These are phyloP conservation scores for Diaporthe ampelina DNA, from an alignment of 2,329 filamentous ascomycete genomes.

Conservation along the genomic window DNA sequence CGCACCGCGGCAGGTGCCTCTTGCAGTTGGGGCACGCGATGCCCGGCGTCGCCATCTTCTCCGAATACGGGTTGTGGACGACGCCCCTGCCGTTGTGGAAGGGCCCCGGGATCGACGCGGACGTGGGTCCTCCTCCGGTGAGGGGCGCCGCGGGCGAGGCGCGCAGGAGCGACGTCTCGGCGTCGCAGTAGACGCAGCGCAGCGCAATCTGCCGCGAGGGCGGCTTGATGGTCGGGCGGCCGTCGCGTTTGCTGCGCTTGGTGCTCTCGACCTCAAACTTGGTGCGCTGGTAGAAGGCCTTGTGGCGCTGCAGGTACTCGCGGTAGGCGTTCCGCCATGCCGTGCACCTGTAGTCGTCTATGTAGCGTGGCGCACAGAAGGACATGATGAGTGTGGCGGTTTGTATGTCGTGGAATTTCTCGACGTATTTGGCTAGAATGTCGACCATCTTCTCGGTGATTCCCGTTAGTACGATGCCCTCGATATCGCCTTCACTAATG, in stretches of 20 bases:
- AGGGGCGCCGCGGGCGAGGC: conserved; percentile 34
- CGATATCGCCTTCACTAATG: conserved; percentile 77
- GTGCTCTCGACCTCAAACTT: conserved; percentile 85
- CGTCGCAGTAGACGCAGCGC: conserved; percentile 82
- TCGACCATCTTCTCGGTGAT: conserved; percentile 81
- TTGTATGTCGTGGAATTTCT: conserved; percentile 83
- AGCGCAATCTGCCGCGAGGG: conserved; percentile 79
- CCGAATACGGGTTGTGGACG: conserved; percentile 68
- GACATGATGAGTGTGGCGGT: conserved; percentile 82
- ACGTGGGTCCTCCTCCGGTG: conserved; percentile 16
- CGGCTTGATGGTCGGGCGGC: conserved; percentile 73
- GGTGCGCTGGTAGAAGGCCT: conserved; percentile 79
- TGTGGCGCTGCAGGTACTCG: conserved; percentile 80
- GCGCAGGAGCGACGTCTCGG: conserved; percentile 59
- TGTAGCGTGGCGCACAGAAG: conserved; percentile 80
- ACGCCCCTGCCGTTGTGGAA: conserved; percentile 47
- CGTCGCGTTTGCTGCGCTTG: conserved; percentile 75
- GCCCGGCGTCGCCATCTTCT: conserved; percentile 68
- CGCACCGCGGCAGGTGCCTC: conserved; percentile 75
- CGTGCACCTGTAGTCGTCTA: conserved; percentile 81
- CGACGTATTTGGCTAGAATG: conserved; percentile 81
- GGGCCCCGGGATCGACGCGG: conserved; percentile 39
- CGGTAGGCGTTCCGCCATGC: conserved; percentile 82
- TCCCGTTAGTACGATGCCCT: conserved; percentile 83
- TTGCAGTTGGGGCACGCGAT: conserved; percentile 77